Evolutionary conservation across 78 protist species (phyloP).

Genomic region (Dictyostelium purpureum): DNA sequence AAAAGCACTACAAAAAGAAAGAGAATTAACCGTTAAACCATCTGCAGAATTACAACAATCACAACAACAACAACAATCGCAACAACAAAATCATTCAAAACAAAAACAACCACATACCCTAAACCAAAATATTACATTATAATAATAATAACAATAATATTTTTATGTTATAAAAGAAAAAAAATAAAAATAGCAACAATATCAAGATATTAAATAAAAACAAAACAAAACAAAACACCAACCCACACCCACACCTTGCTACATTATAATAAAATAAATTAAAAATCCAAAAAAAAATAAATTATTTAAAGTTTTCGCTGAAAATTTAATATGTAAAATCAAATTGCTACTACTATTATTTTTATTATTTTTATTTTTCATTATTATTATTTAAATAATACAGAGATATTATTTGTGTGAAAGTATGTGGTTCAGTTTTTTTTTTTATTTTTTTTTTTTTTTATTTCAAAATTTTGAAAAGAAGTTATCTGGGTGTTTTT

Average conservation of each 20-base stretch:
- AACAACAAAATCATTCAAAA: not conserved
- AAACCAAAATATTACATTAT: conserved; percentile 27
- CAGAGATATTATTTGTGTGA: no score
- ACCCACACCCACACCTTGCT: no score
- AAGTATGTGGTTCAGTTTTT: no score
- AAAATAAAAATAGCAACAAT: not conserved
- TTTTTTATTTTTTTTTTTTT: no score
- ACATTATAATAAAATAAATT: not conserved
- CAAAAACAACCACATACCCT: conserved; percentile 20
- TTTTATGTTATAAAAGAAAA: not conserved
- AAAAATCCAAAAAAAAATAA: not conserved
- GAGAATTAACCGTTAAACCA: conserved; percentile 63
- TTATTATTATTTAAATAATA: no score
- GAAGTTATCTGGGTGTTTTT: no score
- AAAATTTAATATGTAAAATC: no score
- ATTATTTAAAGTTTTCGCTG: no score
- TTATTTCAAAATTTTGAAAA: no score
- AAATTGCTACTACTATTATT: no score
- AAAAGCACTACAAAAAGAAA: conserved; percentile 58
- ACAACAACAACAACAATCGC: conserved; percentile 11
- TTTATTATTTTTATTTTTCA: no score
- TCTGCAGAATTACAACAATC: conserved; percentile 43
- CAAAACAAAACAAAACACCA: not conserved
- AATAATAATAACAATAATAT: not conserved
- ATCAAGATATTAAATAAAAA: not conserved